Conservation (phyloP, 225 moss, liverwort and hornwort genomes). For the Lunularia cruciata region DNA sequence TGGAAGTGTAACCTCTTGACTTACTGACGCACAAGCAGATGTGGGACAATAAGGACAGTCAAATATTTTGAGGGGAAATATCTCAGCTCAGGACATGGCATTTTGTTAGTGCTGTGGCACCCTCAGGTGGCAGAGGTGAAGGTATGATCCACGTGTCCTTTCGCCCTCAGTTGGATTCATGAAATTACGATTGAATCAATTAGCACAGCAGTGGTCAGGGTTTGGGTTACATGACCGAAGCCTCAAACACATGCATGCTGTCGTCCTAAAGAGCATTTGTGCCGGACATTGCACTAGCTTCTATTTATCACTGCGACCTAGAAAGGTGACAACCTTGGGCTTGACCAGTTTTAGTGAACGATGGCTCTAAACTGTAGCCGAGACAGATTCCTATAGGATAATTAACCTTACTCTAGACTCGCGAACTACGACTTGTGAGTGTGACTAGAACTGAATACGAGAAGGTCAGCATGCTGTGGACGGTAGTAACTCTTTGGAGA, state of each 20-base stretch:
- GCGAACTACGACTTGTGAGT: too few relatives aligned
- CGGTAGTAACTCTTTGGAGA: too few relatives aligned
- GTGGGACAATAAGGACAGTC: constrained; percentile 21
- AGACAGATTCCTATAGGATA: too few relatives aligned
- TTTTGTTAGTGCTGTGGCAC: constrained; percentile 22
- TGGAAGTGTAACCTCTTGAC: constrained; percentile 19
- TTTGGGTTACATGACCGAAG: constrained; percentile 5
- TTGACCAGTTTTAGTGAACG: too few relatives aligned
- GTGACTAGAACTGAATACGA: too few relatives aligned
- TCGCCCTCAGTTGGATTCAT: constrained; percentile 13
- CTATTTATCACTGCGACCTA: too few relatives aligned
- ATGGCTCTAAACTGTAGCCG: too few relatives aligned
- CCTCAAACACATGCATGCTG: not conserved
- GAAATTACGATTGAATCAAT: constrained; percentile 15
- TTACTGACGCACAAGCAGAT: constrained; percentile 21
- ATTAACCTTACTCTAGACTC: too few relatives aligned
- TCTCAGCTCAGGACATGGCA: constrained; percentile 22
- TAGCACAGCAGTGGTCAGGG: not conserved
- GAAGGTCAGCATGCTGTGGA: too few relatives aligned
- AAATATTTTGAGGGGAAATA: constrained; percentile 12
- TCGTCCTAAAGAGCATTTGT: not conserved
- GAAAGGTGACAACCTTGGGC: too few relatives aligned
- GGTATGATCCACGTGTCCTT: constrained; percentile 32
- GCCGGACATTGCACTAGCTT: not conserved
- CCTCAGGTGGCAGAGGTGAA: constrained; percentile 25